phyloP scores from a whole-genome alignment of 2,329 filamentous ascomycete species.

The Whalleya microplaca region DNA sequence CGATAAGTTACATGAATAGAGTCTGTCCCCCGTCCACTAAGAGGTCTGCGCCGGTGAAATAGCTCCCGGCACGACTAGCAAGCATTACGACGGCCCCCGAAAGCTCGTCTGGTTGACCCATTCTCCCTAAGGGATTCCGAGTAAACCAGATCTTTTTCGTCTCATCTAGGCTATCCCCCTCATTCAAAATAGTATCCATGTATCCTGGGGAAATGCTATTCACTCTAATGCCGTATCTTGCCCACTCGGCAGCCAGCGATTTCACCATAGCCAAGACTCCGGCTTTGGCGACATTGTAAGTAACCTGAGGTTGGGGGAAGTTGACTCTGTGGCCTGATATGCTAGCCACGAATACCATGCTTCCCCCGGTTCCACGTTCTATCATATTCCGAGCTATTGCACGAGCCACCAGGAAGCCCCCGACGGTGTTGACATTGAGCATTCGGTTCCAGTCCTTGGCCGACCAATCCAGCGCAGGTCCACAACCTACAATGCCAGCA shows the following conservation, averaged over 20 bases:
- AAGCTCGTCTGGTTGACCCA: slow-evolving; percentile 67
- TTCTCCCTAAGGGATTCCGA: slow-evolving; percentile 66
- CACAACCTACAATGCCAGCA: slow-evolving; percentile 69
- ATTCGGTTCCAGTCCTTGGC: slow-evolving; percentile 63
- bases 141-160: slow-evolving; percentile 59
- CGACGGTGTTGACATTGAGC: slow-evolving; percentile 73
- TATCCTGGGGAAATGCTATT: slow-evolving; percentile 76
- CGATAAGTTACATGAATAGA: slow-evolving; percentile 31
- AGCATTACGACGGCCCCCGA: slow-evolving; percentile 65
- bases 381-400: slow-evolving; percentile 62
- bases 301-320: slow-evolving; percentile 71
- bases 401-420: slow-evolving; percentile 71
- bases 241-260: slow-evolving; percentile 75
- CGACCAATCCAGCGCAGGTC: slow-evolving; percentile 62
- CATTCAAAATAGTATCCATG: slow-evolving; percentile 77
- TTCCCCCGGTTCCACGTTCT: slow-evolving; percentile 52
- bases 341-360: slow-evolving; percentile 68
- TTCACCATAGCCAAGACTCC: slow-evolving; percentile 66
- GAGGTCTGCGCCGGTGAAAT: slow-evolving; percentile 71
- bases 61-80: slow-evolving; percentile 63
- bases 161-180: slow-evolving; percentile 60
- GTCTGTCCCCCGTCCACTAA: slow-evolving; percentile 63
- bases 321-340: slow-evolving; percentile 73
- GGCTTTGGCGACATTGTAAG: slow-evolving; percentile 75
- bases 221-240: slow-evolving; percentile 68